phyloP scores from a whole-genome alignment of 768 basidiomycete genomes.

The Mycena galopus region DNA sequence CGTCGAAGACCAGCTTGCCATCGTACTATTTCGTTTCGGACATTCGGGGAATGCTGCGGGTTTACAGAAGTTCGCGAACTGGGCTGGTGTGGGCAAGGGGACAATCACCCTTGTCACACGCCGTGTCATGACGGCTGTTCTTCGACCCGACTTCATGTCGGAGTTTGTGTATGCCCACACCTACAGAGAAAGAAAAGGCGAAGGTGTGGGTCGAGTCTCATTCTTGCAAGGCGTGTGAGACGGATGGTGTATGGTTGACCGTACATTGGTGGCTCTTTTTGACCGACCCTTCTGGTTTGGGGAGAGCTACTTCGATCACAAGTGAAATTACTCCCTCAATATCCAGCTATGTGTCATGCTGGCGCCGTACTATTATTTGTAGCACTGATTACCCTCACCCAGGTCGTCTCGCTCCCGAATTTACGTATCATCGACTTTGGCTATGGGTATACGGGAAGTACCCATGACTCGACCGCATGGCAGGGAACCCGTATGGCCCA shows the following conservation, averaged over 20 bases:
- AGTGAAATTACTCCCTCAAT: too few species aligned
- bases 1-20: constrained; percentile 50
- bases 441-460: too few species aligned
- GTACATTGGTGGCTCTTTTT: constrained; percentile 9
- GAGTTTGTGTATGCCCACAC: constrained; percentile 45
- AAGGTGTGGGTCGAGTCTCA: constrained; percentile 22
- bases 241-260: constrained; percentile 24
- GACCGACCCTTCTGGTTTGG: constrained; percentile 24
- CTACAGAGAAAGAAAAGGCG: constrained; percentile 16
- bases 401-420: too few species aligned
- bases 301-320: constrained; percentile 24
- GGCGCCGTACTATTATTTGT: too few species aligned
- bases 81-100: constrained; percentile 46
- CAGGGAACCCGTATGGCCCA: constrained; percentile 26
- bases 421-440: too few species aligned
- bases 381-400: too few species aligned
- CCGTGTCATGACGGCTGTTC: constrained; percentile 48
- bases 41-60: constrained; percentile 56
- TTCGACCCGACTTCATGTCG: constrained; percentile 40
- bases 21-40: constrained; percentile 55
- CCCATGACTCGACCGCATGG: constrained; percentile 44
- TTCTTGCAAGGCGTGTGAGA: constrained; percentile 20
- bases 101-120: constrained; percentile 44
- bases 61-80: too few species aligned
- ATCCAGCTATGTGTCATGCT: constrained; percentile 11